A percentile compares a stretch with the other conserved stretches of the same genome.
Evolutionary conservation across 78 protist species (phyloP).

Genomic region (Dictyostelium citrinum): DNA sequence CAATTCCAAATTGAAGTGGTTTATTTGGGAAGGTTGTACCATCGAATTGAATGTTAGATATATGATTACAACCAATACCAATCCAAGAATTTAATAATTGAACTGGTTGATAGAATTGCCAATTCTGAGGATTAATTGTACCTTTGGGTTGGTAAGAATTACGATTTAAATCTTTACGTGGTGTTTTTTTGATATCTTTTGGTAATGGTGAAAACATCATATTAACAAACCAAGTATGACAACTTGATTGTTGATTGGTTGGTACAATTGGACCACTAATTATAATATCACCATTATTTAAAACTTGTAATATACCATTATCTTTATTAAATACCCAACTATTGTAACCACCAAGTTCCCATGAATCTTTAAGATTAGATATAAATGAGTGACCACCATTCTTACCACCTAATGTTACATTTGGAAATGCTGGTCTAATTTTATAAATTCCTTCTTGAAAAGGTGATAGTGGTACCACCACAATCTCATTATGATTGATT

Average conservation of each 20-base stretch:
- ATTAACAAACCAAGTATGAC: conserved; percentile 21
- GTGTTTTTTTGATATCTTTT: neutral
- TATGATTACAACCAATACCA: conserved; percentile 22
- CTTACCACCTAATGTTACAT: neutral
- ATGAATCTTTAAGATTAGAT: neutral
- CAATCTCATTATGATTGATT: neutral
- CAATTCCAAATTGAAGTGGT: conserved; percentile 23
- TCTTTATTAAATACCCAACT: neutral
- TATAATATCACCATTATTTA: neutral
- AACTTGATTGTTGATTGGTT: neutral
- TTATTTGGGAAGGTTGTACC: neutral
- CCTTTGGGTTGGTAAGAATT: conserved; percentile 38
- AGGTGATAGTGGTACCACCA: neutral
- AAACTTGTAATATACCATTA: neutral
- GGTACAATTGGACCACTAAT: conserved; percentile 19
- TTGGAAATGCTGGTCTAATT: neutral
- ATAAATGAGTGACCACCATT: conserved; percentile 1
- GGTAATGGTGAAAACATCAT: neutral
- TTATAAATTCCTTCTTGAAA: neutral
- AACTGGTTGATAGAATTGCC: neutral
- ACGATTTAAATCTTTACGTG: neutral
- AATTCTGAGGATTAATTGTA: conserved; percentile 16
- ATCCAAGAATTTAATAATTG: neutral
- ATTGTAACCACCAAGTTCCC: conserved; percentile 40
- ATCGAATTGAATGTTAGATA: neutral